Evolutionary conservation across 805 yeast genomes (phyloP).

Genomic region (Wickerhamiella bombiphila): DNA sequence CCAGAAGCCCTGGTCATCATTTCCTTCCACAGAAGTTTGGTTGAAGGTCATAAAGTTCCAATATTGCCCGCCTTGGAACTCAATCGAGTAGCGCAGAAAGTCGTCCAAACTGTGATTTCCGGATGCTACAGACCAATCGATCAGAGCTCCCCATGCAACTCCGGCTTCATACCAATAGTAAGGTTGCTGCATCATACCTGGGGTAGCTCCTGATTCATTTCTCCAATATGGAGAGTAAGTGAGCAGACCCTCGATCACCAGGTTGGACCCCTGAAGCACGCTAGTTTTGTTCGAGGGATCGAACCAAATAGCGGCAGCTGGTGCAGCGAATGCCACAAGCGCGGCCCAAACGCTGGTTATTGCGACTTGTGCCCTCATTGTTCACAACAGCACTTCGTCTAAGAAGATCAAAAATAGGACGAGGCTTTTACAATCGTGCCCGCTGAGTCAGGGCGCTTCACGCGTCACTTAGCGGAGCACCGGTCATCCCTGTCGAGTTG

Average conservation of each 20-base stretch:
- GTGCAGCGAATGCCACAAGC: not conserved
- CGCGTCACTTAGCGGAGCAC: too few species aligned
- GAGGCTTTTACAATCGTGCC: too few species aligned
- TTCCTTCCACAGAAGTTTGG: slow-evolving; percentile 87
- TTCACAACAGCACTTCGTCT: too few species aligned
- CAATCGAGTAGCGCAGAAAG: slow-evolving; percentile 43
- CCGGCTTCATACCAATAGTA: slow-evolving; percentile 99
- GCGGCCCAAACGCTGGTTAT: too few species aligned
- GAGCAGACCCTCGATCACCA: slow-evolving; percentile 46
- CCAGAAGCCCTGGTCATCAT: slow-evolving; percentile 98
- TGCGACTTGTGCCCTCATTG: too few species aligned
- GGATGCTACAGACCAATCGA: slow-evolving; percentile 63
- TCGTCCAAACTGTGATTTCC: slow-evolving; percentile 54
- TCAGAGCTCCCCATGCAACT: slow-evolving; percentile 78
- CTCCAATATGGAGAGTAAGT: slow-evolving; percentile 49
- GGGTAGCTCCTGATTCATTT: slow-evolving; percentile 48
- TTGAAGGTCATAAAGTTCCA: slow-evolving; percentile 74
- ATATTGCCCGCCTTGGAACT: slow-evolving; percentile 59
- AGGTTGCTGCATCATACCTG: slow-evolving; percentile 79
- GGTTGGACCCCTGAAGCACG: slow-evolving; percentile 36
- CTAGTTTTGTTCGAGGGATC: slow-evolving; percentile 27
- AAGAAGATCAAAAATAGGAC: too few species aligned
- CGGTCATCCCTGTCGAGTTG: too few species aligned
- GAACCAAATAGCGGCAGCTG: slow-evolving; percentile 21
- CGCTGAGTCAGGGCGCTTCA: too few species aligned